Evolutionary conservation across 2,329 filamentous ascomycete species (phyloP).

Genomic region (Bisporella sp.): DNA sequence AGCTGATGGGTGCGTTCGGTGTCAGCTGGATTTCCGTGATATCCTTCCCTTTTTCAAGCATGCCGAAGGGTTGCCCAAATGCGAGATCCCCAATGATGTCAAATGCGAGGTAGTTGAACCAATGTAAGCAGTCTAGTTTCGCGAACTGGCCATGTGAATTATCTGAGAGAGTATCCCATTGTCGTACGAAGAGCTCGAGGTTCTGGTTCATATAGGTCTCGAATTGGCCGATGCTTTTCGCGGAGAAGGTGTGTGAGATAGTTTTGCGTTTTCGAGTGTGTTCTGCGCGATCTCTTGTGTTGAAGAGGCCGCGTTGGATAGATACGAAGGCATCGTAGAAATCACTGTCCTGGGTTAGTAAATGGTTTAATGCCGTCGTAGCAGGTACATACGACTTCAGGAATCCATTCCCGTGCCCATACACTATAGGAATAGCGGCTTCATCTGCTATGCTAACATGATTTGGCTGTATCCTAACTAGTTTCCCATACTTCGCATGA

Average conservation of each 20-base stretch:
- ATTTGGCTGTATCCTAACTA: constrained; percentile 78
- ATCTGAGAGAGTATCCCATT: constrained; percentile 60
- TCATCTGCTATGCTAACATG: constrained; percentile 79
- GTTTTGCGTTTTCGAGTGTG: constrained; percentile 87
- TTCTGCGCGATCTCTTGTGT: constrained; percentile 73
- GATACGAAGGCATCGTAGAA: constrained; percentile 92
- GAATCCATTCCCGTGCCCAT: constrained; percentile 74
- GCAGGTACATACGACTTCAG: constrained; percentile 51
- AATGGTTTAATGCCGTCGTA: background rate
- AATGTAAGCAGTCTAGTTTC: constrained; percentile 67
- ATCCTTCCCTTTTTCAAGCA: constrained; percentile 73
- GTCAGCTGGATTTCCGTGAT: constrained; percentile 64
- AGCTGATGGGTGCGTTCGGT: constrained; percentile 54
- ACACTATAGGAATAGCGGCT: constrained; percentile 67
- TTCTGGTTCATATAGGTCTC: constrained; percentile 85
- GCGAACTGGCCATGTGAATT: constrained; percentile 39
- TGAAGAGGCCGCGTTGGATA: constrained; percentile 80
- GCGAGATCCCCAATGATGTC: constrained; percentile 52
- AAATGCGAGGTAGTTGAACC: constrained; percentile 65
- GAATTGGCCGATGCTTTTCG: constrained; percentile 74
- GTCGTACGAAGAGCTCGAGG: constrained; percentile 62
- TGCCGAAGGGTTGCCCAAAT: constrained; percentile 74
- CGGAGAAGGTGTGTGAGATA: constrained; percentile 78
- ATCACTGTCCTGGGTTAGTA: constrained; percentile 43
- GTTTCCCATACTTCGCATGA: constrained; percentile 66